These are phyloP conservation scores for Drosera capensis DNA, from an alignment of 148 eudicot genomes.

Conservation along the genomic window DNA sequence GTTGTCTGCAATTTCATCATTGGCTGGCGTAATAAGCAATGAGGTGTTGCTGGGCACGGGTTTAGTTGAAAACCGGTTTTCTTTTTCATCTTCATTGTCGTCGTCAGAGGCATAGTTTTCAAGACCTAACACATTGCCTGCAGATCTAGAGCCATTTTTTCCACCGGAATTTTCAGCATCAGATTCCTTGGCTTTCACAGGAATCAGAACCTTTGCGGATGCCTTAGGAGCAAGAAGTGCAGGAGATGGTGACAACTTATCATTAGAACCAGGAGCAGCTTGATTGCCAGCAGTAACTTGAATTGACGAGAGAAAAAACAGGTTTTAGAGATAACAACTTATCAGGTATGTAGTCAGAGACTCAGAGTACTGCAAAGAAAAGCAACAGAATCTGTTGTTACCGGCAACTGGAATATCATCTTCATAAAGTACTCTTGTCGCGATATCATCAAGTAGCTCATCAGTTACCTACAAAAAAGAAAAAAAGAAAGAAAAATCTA, in stretches of 20 bases:
- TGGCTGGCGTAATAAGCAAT: constrained; percentile 11
- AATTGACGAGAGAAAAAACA: constrained; percentile 3
- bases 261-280: constrained; percentile 16
- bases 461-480: constrained; percentile 99
- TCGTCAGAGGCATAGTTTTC: constrained; percentile 85
- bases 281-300: constrained; percentile 17
- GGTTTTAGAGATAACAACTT: constrained; percentile 1
- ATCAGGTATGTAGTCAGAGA: neutral
- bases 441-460: constrained; percentile 89
- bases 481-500: no score
- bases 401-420: constrained; percentile 48
- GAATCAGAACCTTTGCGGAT: constrained; percentile 50
- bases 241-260: constrained; percentile 18
- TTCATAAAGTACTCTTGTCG: constrained; percentile 75
- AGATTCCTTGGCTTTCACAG: constrained; percentile 29
- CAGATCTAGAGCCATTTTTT: constrained; percentile 44
- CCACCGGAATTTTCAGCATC: constrained; percentile 40
- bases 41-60: constrained; percentile 5
- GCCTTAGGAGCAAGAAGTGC: constrained; percentile 39
- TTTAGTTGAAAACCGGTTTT: constrained; percentile 23
- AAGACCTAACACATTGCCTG: constrained; percentile 76
- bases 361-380: constrained; percentile 3
- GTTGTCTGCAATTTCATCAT: constrained; percentile 13
- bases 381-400: constrained; percentile 7
- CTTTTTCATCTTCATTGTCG: constrained; percentile 49